phyloP scores from a whole-genome alignment of 1,284 basidiomycete genomes.

The Cutaneotrichosporon cutaneum region DNA sequence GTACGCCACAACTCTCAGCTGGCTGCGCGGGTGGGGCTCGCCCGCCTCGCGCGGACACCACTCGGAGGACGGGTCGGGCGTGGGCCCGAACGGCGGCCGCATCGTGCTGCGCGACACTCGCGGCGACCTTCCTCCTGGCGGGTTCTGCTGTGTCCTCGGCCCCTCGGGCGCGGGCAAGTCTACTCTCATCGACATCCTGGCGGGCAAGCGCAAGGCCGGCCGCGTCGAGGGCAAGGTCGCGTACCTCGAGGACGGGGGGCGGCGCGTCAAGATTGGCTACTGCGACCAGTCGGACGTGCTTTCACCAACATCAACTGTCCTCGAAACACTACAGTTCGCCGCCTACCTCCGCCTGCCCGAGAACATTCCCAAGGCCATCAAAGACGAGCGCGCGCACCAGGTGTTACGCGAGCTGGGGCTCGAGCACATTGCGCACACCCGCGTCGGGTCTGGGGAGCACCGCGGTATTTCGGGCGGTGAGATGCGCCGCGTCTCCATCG shows the following conservation, averaged over 20 bases:
- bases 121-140: conserved; percentile 70
- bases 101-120: conserved; percentile 68
- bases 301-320: conserved; percentile 73
- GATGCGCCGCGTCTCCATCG: conserved; percentile 69
- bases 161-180: conserved; percentile 84
- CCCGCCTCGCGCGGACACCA: neutral
- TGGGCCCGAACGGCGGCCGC: conserved; percentile 57
- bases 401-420: conserved; percentile 76
- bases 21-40: conserved; percentile 34
- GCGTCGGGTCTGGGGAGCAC: conserved; percentile 68
- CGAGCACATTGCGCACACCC: conserved; percentile 64
- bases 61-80: conserved; percentile 6
- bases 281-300: conserved; percentile 80
- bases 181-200: conserved; percentile 78
- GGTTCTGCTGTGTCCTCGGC: conserved; percentile 82
- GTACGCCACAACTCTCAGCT: conserved; percentile 17
- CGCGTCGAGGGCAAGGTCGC: conserved; percentile 55
- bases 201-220: conserved; percentile 72
- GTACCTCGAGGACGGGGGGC: conserved; percentile 47
- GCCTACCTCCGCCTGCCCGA: conserved; percentile 80
- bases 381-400: conserved; percentile 64
- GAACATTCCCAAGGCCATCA: conserved; percentile 64
- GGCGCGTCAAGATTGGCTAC: conserved; percentile 62
- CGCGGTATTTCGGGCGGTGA: conserved; percentile 69
- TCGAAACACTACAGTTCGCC: conserved; percentile 78